phyloP scores from a whole-genome alignment of 2,329 filamentous ascomycete species.

The Aspergillus quadricinctus region DNA sequence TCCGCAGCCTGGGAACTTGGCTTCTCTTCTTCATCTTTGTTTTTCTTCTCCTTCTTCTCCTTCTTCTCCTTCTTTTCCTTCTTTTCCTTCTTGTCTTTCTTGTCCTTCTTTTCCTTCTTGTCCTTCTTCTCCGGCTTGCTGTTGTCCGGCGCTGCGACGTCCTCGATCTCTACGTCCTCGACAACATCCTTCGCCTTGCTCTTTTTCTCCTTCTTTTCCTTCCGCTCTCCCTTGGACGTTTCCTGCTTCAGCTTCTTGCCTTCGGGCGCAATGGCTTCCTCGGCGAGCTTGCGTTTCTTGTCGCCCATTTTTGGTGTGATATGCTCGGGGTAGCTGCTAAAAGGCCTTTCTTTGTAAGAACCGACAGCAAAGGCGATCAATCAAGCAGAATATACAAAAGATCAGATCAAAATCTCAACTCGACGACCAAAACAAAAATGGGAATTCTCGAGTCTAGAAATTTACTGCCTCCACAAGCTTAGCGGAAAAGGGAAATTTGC shows the following conservation, averaged over 20 bases:
- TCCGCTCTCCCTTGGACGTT: conserved; percentile 22
- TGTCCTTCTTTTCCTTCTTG: conserved; percentile 13
- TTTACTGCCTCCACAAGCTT: not conserved
- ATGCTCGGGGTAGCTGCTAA: not conserved
- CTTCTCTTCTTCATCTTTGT: conserved; percentile 2
- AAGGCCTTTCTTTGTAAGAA: not conserved
- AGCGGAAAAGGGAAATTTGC: conserved; percentile 25
- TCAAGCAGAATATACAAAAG: not conserved
- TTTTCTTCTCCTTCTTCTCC: conserved; percentile 13
- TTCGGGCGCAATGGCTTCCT: conserved; percentile 23
- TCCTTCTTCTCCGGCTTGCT: conserved; percentile 13
- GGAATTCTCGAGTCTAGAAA: not conserved
- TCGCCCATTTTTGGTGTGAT: conserved; percentile 27
- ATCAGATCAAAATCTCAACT: not conserved
- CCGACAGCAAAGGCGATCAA: not conserved
- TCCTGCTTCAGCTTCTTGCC: conserved; percentile 33
- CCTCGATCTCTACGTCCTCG: conserved; percentile 5
- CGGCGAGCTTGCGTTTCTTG: conserved; percentile 38
- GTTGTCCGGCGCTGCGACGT: conserved; percentile 7
- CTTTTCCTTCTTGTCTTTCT: conserved; percentile 13
- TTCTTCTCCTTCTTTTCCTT: conserved; percentile 16
- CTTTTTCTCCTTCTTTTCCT: conserved; percentile 20
- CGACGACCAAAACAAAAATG: conserved; percentile 19
- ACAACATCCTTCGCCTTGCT: conserved; percentile 10
- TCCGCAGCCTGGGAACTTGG: not conserved